These are phyloP conservation scores for Ceratobasidium sp. DNA, from an alignment of 1,284 basidiomycete genomes.

Conservation along the genomic window DNA sequence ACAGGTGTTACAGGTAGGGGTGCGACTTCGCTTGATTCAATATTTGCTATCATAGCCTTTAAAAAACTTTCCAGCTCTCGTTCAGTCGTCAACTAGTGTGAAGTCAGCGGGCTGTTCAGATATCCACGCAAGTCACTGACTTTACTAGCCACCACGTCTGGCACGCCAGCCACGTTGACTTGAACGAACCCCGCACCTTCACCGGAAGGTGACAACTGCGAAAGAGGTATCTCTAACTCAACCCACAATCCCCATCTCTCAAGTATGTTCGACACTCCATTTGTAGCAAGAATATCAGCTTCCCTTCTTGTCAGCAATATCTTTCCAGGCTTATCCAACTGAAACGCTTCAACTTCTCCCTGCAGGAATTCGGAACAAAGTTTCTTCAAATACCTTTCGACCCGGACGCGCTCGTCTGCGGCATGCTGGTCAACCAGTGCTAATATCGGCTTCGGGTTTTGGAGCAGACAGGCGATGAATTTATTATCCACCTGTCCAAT, in stretches of 20 bases:
- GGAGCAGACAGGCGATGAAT: conserved; percentile 76
- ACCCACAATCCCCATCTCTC: conserved; percentile 82
- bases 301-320: conserved; percentile 73
- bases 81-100: conserved; percentile 63
- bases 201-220: background rate
- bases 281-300: conserved; percentile 58
- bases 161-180: conserved; percentile 49
- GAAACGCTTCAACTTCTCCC: conserved; percentile 42
- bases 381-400: conserved; percentile 80
- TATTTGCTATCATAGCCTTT: conserved; percentile 65
- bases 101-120: too few relatives aligned
- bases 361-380: conserved; percentile 69
- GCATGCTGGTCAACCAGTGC: conserved; percentile 95
- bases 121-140: background rate
- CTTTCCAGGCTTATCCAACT: conserved; percentile 59
- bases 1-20: conserved; percentile 19
- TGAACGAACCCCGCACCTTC: conserved; percentile 49
- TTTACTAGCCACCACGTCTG: conserved; percentile 43
- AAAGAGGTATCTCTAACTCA: conserved; percentile 42
- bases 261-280: conserved; percentile 61
- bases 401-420: conserved; percentile 89
- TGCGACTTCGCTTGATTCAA: conserved; percentile 49
- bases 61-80: conserved; percentile 72
- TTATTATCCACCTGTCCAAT: conserved; percentile 88
- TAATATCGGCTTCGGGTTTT: conserved; percentile 51